Conservation (phyloP, 345 rosid species). For the Boechera retrofracta region DNA sequence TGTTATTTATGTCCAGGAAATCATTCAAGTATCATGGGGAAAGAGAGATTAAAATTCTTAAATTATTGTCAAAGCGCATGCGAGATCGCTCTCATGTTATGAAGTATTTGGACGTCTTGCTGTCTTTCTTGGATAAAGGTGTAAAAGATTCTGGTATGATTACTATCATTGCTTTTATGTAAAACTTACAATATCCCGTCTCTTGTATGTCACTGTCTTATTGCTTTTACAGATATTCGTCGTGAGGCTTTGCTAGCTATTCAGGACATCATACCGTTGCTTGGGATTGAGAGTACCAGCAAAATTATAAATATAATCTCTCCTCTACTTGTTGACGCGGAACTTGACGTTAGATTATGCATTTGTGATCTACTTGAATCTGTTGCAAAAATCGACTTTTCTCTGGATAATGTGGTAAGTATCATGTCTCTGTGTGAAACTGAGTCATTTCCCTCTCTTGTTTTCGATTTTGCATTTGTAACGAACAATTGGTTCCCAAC, state of each 20-base stretch:
- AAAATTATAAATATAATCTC: conserved; percentile 60
- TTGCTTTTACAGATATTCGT: conserved; percentile 58
- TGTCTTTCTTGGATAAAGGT: conserved; percentile 63
- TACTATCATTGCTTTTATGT: conserved; percentile 25
- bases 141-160: conserved; percentile 65
- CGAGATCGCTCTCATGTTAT: conserved; percentile 54
- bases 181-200: conserved; percentile 14
- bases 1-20: conserved; percentile 60
- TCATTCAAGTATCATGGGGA: conserved; percentile 68
- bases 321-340: conserved; percentile 72
- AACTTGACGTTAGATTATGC: conserved; percentile 60
- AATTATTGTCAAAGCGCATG: conserved; percentile 66
- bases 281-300: conserved; percentile 53
- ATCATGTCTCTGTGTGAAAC: conserved; percentile 25
- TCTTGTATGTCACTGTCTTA: conserved; percentile 30
- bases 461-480: conserved; percentile 24
- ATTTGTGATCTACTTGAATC: conserved; percentile 76
- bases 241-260: conserved; percentile 63
- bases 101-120: conserved; percentile 72
- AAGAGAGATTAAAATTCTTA: conserved; percentile 65
- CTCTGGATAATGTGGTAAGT: conserved; percentile 66
- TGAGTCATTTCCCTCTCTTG: conserved; percentile 23
- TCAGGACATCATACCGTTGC: conserved; percentile 58
- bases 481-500: conserved; percentile 30
- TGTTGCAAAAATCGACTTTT: conserved; percentile 70